These are phyloP conservation scores for Raddia guianensis DNA, from an alignment of 176 grass and related monocot genomes.

Conservation along the genomic window DNA sequence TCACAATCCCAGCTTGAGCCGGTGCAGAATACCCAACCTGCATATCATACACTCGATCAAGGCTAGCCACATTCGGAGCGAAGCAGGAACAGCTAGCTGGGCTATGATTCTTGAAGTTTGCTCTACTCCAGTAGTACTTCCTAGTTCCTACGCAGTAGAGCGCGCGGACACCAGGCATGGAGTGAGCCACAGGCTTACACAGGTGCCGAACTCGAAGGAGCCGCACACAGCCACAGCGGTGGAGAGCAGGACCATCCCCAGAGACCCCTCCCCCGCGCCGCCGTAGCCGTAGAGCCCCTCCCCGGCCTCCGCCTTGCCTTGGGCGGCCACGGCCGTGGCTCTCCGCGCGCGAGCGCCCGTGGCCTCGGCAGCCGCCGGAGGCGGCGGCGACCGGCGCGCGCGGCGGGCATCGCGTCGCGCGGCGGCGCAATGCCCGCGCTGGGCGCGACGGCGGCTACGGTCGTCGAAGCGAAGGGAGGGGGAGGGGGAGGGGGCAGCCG, in stretches of 20 bases:
- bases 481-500: constrained; percentile 1
- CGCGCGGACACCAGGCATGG: neutral
- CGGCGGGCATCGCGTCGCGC: constrained; percentile 1
- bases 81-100: neutral
- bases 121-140: neutral
- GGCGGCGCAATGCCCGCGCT: neutral
- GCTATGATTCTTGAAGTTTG: neutral
- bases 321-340: neutral
- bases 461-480: neutral
- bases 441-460: neutral
- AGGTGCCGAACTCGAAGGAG: constrained; percentile 79
- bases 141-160: neutral
- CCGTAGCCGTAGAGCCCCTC: neutral
- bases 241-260: constrained; percentile 56
- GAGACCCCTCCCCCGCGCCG: constrained; percentile 34
- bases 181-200: constrained; percentile 36
- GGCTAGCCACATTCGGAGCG: neutral
- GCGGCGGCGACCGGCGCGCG: neutral
- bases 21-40: constrained; percentile 84
- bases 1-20: constrained; percentile 57
- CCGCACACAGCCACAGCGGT: constrained; percentile 65
- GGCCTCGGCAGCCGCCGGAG: neutral
- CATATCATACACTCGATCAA: constrained; percentile 14
- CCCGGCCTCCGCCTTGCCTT: neutral
- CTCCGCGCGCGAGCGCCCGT: neutral